A percentile compares a stretch with the other conserved stretches of the same genome.
These are phyloP conservation scores for Suillus alpinus DNA, from an alignment of 768 basidiomycete genomes.

Conservation along the genomic window DNA sequence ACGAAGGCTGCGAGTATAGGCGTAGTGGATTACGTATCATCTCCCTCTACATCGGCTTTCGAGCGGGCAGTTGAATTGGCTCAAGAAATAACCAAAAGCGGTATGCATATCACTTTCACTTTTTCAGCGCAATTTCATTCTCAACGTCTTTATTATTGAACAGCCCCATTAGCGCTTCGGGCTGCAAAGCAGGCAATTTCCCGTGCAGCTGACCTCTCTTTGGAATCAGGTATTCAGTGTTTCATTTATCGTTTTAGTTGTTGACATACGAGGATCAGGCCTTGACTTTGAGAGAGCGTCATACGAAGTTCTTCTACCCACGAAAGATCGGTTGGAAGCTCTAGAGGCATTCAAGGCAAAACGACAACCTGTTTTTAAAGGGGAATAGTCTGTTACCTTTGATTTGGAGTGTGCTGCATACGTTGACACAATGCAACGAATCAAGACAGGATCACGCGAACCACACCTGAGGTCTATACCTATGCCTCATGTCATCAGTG, in stretches of 20 bases:
- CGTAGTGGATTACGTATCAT: constrained; percentile 77
- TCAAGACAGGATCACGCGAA: not conserved
- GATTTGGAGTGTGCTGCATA: not conserved
- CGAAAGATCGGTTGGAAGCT: constrained; percentile 79
- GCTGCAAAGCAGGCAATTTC: constrained; percentile 87
- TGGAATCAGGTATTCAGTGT: constrained; percentile 61
- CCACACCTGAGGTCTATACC: not conserved
- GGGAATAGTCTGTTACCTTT: constrained; percentile 47
- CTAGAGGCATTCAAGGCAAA: constrained; percentile 86
- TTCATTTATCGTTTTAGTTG: constrained; percentile 1
- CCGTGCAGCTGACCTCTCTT: constrained; percentile 69
- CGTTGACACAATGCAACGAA: not conserved
- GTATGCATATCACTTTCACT: constrained; percentile 32
- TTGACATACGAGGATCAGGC: constrained; percentile 38
- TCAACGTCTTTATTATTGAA: not conserved
- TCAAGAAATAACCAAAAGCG: constrained; percentile 60
- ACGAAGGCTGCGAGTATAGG: constrained; percentile 42
- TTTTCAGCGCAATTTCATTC: not conserved
- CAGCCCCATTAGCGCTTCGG: constrained; percentile 83
- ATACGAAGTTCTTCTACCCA: constrained; percentile 76
- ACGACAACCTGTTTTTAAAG: constrained; percentile 72
- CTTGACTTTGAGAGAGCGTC: constrained; percentile 88
- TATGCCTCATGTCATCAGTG: no score
- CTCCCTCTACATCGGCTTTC: constrained; percentile 55
- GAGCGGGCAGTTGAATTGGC: constrained; percentile 74